Percentiles rank a stretch among this genome's conserved stretches.
Conservation (phyloP, 2,329 filamentous ascomycete genomes). For the Xylaria polymorpha region DNA sequence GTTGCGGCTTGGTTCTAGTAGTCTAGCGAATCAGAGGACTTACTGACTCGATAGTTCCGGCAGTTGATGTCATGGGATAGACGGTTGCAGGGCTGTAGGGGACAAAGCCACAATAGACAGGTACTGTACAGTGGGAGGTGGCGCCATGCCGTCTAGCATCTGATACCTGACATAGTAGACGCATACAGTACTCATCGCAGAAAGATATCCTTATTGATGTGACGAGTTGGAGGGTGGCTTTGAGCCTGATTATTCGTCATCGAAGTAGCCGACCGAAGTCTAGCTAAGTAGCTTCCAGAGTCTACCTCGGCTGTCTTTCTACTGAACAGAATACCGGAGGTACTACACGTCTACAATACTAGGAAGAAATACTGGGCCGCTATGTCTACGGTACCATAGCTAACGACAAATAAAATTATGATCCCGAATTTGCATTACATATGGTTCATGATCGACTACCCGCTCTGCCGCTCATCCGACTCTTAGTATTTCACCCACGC, state of each 20-base stretch:
- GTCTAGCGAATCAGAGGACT: conserved; percentile 29
- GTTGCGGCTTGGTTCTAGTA: conserved; percentile 28
- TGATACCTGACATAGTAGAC: not conserved
- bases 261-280: conserved; percentile 11
- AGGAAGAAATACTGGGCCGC: conserved; percentile 13
- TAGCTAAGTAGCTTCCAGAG: conserved; percentile 3
- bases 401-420: conserved; percentile 17
- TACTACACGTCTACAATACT: not conserved
- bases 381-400: not conserved
- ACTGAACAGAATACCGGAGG: too few species aligned
- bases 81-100: conserved; percentile 19
- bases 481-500: conserved; percentile 19
- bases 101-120: conserved; percentile 20
- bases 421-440: conserved; percentile 23
- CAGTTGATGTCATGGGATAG: conserved; percentile 39
- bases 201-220: not conserved
- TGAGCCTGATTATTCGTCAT: conserved; percentile 36
- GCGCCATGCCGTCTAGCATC: conserved; percentile 12
- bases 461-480: conserved; percentile 20
- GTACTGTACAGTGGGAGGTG: not conserved
- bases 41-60: conserved; percentile 35
- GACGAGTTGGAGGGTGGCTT: conserved; percentile 24
- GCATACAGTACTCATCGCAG: not conserved
- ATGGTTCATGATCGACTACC: conserved; percentile 33
- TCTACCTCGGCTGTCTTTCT: conserved; percentile 1